Percentiles rank a stretch among this genome's conserved stretches.
These are phyloP conservation scores for Mycena rosella DNA, from an alignment of 768 basidiomycete genomes.

Conservation along the genomic window DNA sequence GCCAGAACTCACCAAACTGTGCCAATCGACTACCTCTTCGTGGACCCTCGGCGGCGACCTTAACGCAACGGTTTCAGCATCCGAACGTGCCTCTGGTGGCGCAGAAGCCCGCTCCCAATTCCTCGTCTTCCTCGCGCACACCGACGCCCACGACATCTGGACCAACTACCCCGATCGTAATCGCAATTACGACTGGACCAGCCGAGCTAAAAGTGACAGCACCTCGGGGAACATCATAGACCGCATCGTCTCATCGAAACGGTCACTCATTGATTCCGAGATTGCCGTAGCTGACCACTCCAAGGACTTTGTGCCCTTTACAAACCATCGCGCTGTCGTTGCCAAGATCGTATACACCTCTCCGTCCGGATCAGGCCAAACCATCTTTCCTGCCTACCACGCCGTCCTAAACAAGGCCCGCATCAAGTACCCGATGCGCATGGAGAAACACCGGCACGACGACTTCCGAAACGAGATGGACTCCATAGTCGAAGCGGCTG, in stretches of 20 bases:
- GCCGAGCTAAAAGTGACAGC: background rate
- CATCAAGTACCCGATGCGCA: slow-evolving; percentile 4
- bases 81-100: background rate
- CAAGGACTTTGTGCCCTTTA: slow-evolving; percentile 7
- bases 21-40: background rate
- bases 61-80: background rate
- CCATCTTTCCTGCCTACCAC: slow-evolving; percentile 18
- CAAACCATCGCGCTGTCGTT: slow-evolving; percentile 4
- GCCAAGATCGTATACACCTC: background rate
- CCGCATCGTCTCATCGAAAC: background rate
- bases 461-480: slow-evolving; percentile 7
- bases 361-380: background rate
- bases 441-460: slow-evolving; percentile 14
- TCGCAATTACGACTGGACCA: slow-evolving; percentile 6
- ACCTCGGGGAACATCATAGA: slow-evolving; percentile 11
- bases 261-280: background rate
- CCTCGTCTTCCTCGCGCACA: background rate
- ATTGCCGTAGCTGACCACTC: background rate
- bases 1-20: background rate
- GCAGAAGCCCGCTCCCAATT: background rate
- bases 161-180: background rate
- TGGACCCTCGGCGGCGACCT: slow-evolving; percentile 15
- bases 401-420: slow-evolving; percentile 27
- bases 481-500: background rate
- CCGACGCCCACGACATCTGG: slow-evolving; percentile 7